These are phyloP conservation scores for Pseudoturritis turrita DNA, from an alignment of 345 rosid genomes.

Conservation along the genomic window DNA sequence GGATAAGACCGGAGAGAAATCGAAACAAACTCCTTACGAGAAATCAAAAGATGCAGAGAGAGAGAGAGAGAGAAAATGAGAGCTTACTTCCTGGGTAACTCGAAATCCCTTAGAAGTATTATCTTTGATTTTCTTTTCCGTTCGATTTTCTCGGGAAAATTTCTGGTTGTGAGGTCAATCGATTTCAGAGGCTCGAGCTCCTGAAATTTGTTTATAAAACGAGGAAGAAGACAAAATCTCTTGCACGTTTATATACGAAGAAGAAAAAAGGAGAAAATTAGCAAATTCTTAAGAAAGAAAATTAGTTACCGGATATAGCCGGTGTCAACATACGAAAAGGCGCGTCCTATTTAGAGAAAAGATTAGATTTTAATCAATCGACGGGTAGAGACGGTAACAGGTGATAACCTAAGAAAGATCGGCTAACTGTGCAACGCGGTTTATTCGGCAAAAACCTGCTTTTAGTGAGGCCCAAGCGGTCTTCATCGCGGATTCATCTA, in stretches of 20 bases:
- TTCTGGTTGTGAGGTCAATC: not conserved
- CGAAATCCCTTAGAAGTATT: not conserved
- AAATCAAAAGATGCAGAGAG: not conserved
- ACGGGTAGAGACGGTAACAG: conserved; percentile 11
- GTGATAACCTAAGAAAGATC: not conserved
- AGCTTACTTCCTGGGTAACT: not conserved
- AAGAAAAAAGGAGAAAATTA: not conserved
- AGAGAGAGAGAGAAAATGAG: not conserved
- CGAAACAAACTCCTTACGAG: not conserved
- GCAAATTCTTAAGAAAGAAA: not conserved
- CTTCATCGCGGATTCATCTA: not conserved
- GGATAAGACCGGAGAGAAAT: not conserved
- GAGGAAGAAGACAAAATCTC: not conserved
- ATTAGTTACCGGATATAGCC: conserved; percentile 21
- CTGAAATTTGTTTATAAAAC: conserved; percentile 7
- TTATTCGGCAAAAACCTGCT: not conserved
- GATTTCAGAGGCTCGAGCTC: conserved; percentile 24
- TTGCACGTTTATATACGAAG: not conserved
- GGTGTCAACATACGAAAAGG: not conserved
- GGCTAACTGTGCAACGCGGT: conserved; percentile 7
- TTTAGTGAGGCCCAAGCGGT: conserved; percentile 3
- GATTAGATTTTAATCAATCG: not conserved
- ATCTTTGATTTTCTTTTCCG: not conserved
- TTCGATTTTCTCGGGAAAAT: conserved; percentile 7
- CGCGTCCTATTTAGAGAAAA: not conserved